Conservation (phyloP, 176 grass and related monocot genomes). For the Sorghum bicolor region Sorghum_bicolor_NCBIv3 NC_012876.2:64303001-64303500, state of each 20-base stretch:
- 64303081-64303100: too few species aligned
- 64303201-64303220: slow-evolving; percentile 63
- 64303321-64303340: slow-evolving; percentile 47
- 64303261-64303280: not conserved
- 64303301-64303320: not conserved
- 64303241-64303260: slow-evolving; percentile 22
- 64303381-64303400: slow-evolving; percentile 51
- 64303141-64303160: slow-evolving; percentile 47
- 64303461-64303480: not conserved
- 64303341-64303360: slow-evolving; percentile 73
- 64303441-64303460: too few species aligned
- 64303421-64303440: not conserved
- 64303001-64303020: slow-evolving; percentile 72
- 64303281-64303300: too few species aligned
- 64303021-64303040: slow-evolving; percentile 65
- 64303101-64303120: not conserved
- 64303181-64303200: slow-evolving; percentile 62
- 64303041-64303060: slow-evolving; percentile 28
- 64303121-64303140: not conserved
- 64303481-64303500: not conserved
- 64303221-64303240: slow-evolving; percentile 57
- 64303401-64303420: not conserved
- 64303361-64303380: slow-evolving; percentile 66
- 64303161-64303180: slow-evolving; percentile 70
- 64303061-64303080: not conserved